Conservation (phyloP, 2,329 filamentous ascomycete genomes). For the Apiospora malaysiana region DNA sequence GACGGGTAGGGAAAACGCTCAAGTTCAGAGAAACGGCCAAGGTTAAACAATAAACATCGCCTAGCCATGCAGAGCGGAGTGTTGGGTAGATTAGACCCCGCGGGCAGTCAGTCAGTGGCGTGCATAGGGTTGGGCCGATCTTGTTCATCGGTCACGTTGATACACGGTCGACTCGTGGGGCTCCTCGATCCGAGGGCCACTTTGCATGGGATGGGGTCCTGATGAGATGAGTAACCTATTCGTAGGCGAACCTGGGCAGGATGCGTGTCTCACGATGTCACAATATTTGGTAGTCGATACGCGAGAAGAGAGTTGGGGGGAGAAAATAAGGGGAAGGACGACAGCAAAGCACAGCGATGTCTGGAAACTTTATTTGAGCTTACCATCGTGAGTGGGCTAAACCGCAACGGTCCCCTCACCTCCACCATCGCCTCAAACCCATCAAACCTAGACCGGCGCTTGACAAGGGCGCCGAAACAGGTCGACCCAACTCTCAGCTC, state of each 20-base stretch:
- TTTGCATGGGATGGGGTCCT: neutral
- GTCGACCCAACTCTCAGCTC: slow-evolving; percentile 12
- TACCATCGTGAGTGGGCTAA: neutral
- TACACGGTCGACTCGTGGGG: slow-evolving; percentile 12
- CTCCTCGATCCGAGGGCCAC: neutral
- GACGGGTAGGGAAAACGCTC: neutral
- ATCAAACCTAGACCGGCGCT: neutral
- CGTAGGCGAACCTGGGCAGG: too few relatives aligned
- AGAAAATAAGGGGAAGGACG: neutral
- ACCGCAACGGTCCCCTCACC: neutral
- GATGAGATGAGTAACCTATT: neutral
- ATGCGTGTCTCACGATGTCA: neutral
- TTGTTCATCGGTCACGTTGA: slow-evolving; percentile 14
- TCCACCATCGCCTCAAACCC: neutral
- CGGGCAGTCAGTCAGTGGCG: neutral
- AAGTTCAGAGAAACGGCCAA: neutral
- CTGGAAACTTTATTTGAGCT: neutral
- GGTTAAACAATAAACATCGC: slow-evolving; percentile 3
- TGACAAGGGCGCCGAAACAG: slow-evolving; percentile 14
- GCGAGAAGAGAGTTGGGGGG: neutral
- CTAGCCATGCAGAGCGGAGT: neutral
- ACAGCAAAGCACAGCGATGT: neutral
- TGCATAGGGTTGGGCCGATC: slow-evolving; percentile 14
- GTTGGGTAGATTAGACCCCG: neutral
- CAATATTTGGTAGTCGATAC: neutral